Evolutionary conservation across 192 early-diverging fungal species (phyloP).

Genomic region (Geranomyces michiganensis): DNA sequence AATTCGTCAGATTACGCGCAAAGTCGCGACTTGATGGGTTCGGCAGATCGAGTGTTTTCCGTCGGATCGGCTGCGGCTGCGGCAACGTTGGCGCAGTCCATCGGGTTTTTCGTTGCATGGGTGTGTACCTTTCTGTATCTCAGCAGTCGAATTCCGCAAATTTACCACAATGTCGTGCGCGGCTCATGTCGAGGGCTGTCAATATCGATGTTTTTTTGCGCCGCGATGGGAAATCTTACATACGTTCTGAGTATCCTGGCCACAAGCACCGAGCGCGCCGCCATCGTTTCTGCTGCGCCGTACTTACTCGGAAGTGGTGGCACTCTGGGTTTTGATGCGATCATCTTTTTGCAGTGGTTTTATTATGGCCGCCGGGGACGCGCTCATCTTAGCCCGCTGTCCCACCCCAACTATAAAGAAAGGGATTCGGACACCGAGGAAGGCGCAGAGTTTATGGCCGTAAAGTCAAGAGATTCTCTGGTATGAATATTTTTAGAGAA

Average conservation of each 20-base stretch:
- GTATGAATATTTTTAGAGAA: too few relatives aligned
- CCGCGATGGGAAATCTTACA: slow-evolving; percentile 70
- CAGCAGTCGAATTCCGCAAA: slow-evolving; percentile 73
- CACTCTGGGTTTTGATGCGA: slow-evolving; percentile 32
- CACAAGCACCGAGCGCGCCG: slow-evolving; percentile 37
- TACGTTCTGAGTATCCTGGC: slow-evolving; percentile 60
- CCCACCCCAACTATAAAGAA: background rate
- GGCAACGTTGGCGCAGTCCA: background rate
- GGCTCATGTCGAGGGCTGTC: slow-evolving; percentile 75
- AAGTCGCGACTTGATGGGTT: background rate
- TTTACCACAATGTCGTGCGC: slow-evolving; percentile 66
- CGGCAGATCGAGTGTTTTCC: background rate
- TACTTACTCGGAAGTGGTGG: slow-evolving; percentile 38
- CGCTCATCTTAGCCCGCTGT: background rate
- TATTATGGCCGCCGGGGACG: background rate
- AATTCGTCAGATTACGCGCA: background rate
- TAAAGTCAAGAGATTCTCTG: too few relatives aligned
- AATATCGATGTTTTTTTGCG: slow-evolving; percentile 72
- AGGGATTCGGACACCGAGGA: background rate
- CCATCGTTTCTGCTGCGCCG: slow-evolving; percentile 26
- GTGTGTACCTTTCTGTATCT: slow-evolving; percentile 68
- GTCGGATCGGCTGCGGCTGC: background rate
- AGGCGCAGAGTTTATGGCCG: background rate
- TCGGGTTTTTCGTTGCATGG: slow-evolving; percentile 72
- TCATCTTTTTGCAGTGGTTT: slow-evolving; percentile 37